These are phyloP conservation scores for Lachancea sp. DNA, from an alignment of 805 yeast genomes.

Conservation along the genomic window DNA sequence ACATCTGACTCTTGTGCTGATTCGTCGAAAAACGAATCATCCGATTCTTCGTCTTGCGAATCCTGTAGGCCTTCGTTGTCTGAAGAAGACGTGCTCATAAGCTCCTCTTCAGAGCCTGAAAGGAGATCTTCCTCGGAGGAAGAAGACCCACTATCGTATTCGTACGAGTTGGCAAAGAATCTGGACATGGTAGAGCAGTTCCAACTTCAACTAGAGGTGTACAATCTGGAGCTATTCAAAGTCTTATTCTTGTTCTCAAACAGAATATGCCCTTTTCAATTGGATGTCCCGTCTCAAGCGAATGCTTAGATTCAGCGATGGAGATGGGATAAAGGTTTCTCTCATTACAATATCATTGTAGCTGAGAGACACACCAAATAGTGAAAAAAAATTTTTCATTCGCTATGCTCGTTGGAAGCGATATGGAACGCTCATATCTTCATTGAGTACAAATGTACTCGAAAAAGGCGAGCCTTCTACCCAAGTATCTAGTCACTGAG, in stretches of 20 bases:
- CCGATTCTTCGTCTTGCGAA: conserved; percentile 33
- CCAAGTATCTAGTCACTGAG: neutral
- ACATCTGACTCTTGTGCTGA: conserved; percentile 37
- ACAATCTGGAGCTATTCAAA: neutral
- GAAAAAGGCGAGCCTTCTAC: neutral
- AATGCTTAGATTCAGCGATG: conserved; percentile 1
- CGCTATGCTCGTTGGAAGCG: neutral
- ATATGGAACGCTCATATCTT: neutral
- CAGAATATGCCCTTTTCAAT: neutral
- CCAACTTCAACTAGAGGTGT: neutral
- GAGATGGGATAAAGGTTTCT: conserved; percentile 4
- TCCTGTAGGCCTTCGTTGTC: conserved; percentile 1
- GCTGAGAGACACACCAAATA: neutral
- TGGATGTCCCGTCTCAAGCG: neutral
- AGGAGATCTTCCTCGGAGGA: conserved; percentile 41
- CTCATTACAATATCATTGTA: neutral
- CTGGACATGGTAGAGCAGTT: conserved; percentile 59
- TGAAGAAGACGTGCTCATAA: conserved; percentile 24
- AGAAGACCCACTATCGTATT: conserved; percentile 39
- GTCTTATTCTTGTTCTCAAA: neutral
- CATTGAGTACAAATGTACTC: neutral
- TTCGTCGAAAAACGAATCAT: conserved; percentile 34
- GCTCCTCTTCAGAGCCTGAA: conserved; percentile 38
- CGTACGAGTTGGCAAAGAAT: conserved; percentile 64
- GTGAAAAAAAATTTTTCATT: conserved; percentile 7